phyloP scores from a whole-genome alignment of 1,284 basidiomycete species.

The Apiotrichum akiyoshidainum region DNA sequence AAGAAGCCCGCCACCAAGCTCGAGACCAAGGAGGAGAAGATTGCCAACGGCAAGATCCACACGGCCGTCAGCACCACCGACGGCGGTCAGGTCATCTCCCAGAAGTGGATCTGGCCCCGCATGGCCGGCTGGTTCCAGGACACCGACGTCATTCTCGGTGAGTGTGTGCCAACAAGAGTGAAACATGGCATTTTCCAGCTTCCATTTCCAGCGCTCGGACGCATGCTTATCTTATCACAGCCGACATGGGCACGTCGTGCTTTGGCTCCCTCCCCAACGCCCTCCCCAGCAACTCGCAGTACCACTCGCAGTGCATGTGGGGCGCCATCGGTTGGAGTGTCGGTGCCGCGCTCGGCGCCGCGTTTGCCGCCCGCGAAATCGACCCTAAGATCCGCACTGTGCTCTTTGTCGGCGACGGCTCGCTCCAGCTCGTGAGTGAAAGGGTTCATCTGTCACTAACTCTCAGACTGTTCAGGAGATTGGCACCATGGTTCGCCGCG shows the following conservation, averaged over 20 bases:
- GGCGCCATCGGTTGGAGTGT: slow-evolving; percentile 52
- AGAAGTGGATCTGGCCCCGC: slow-evolving; percentile 82
- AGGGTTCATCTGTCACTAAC: too few relatives aligned
- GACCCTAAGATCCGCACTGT: slow-evolving; percentile 64
- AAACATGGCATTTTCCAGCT: too few relatives aligned
- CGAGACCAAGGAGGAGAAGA: slow-evolving; percentile 31
- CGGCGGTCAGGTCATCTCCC: slow-evolving; percentile 56
- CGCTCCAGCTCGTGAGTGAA: slow-evolving; percentile 53
- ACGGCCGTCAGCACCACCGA: slow-evolving; percentile 25
- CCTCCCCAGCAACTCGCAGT: slow-evolving; percentile 56
- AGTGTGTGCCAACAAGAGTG: too few relatives aligned
- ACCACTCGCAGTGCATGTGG: slow-evolving; percentile 62
- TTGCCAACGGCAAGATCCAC: slow-evolving; percentile 29
- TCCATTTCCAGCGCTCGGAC: too few relatives aligned
- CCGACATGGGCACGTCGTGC: slow-evolving; percentile 64
- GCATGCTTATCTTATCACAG: too few relatives aligned
- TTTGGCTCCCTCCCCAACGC: slow-evolving; percentile 75
- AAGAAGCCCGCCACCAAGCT: slow-evolving; percentile 20
- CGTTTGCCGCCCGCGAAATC: slow-evolving; percentile 68
- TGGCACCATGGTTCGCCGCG: slow-evolving; percentile 53
- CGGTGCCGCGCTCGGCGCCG: slow-evolving; percentile 54
- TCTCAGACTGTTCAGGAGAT: slow-evolving; percentile 53
- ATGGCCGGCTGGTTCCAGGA: slow-evolving; percentile 71
- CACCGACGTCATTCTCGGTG: slow-evolving; percentile 58
- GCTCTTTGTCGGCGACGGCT: slow-evolving; percentile 71